phyloP scores from a whole-genome alignment of 1,284 basidiomycete genomes.

The Ustilago bromivora region DNA sequence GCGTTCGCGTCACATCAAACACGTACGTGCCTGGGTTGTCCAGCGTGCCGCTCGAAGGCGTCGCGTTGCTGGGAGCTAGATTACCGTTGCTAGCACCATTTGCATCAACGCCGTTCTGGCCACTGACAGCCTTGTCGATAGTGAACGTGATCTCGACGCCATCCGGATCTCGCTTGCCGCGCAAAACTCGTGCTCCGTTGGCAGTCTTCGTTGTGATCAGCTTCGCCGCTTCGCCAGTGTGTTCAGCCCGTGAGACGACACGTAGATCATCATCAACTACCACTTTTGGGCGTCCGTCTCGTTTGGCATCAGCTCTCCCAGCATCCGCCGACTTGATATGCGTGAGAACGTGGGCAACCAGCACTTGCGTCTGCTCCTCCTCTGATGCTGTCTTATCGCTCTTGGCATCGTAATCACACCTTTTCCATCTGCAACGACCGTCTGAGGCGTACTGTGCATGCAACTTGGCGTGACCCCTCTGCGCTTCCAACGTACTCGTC shows the following conservation, averaged over 20 bases:
- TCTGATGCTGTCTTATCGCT: conserved; percentile 1
- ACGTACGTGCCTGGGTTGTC: conserved; percentile 59
- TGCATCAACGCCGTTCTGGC: not conserved
- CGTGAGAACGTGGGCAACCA: conserved; percentile 51
- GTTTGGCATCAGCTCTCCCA: not conserved
- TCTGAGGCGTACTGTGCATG: conserved; percentile 47
- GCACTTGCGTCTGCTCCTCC: conserved; percentile 18
- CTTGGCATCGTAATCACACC: conserved; percentile 49
- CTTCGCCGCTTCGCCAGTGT: conserved; percentile 34
- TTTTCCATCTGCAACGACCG: conserved; percentile 58
- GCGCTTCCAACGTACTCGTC: conserved; percentile 37
- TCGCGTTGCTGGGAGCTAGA: conserved; percentile 17
- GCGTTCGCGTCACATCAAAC: conserved; percentile 65
- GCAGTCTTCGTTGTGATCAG: conserved; percentile 18
- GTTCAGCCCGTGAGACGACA: conserved; percentile 23
- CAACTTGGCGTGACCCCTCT: conserved; percentile 50
- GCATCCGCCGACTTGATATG: conserved; percentile 36
- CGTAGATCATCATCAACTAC: conserved; percentile 37
- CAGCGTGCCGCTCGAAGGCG: conserved; percentile 51
- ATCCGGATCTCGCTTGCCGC: conserved; percentile 32
- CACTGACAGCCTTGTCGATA: conserved; percentile 11
- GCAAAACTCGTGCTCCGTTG: conserved; percentile 31
- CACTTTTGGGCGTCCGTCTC: conserved; percentile 8
- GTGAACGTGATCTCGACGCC: conserved; percentile 26
- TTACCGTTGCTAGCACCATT: conserved; percentile 17